Evolutionary conservation across 495 filamentous ascomycete species (phyloP).

Genomic region (Halenospora varia): DNA sequence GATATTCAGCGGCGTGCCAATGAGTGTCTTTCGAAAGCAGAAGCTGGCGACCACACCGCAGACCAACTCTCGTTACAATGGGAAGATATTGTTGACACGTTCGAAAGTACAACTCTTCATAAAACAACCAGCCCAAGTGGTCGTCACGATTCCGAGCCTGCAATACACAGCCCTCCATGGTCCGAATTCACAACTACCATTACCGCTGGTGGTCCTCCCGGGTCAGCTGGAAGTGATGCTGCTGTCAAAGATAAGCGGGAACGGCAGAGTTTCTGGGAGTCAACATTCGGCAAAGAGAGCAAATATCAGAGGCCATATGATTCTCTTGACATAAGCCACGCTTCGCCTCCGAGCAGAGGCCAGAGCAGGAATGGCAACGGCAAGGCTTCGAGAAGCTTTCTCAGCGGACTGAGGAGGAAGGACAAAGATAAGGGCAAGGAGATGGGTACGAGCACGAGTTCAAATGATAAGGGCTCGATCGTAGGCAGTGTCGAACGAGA

Average conservation of each 20-base stretch:
- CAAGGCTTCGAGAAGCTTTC: conserved; percentile 39
- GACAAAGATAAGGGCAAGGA: conserved; percentile 32
- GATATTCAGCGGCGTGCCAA: conserved; percentile 67
- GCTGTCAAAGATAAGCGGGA: conserved; percentile 13
- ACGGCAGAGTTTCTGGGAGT: conserved; percentile 25
- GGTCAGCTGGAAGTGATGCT: conserved; percentile 20
- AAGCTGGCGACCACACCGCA: conserved; percentile 49
- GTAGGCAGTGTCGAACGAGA: background rate
- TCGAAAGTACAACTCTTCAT: conserved; percentile 17
- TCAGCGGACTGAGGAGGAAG: conserved; percentile 43
- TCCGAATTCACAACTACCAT: conserved; percentile 12
- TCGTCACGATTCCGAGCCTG: conserved; percentile 6
- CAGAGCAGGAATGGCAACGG: conserved; percentile 28
- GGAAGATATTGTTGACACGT: conserved; percentile 20
- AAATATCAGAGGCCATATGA: conserved; percentile 21
- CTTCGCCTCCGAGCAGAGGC: conserved; percentile 17
- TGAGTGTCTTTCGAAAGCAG: conserved; percentile 65
- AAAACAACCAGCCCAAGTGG: background rate
- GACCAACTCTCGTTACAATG: conserved; percentile 18
- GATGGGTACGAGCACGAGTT: conserved; percentile 2
- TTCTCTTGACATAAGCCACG: background rate
- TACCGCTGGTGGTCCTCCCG: conserved; percentile 11
- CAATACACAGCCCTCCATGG: conserved; percentile 16
- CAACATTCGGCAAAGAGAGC: conserved; percentile 21
- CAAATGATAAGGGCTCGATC: conserved; percentile 2